These are phyloP conservation scores for Pelargonium fulgidum DNA, from an alignment of 441 rosid species.

Conservation along the genomic window DNA sequence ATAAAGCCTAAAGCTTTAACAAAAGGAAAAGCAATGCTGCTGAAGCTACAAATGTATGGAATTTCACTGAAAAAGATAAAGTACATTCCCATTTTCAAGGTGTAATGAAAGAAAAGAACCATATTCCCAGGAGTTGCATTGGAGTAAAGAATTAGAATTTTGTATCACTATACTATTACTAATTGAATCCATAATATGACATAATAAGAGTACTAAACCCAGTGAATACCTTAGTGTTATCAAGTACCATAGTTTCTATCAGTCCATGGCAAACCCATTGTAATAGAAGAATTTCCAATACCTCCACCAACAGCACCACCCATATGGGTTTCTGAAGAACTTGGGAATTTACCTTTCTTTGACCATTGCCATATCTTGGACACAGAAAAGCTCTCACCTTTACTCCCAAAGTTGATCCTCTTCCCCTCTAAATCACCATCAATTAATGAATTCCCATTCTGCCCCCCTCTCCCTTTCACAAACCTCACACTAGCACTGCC, in stretches of 20 bases:
- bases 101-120: too few relatives aligned
- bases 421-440: slow-evolving; percentile 49
- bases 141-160: too few relatives aligned
- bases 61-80: background rate
- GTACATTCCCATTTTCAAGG: too few relatives aligned
- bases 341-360: slow-evolving; percentile 42
- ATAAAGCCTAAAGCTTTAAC: too few relatives aligned
- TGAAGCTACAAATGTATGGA: background rate
- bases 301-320: slow-evolving; percentile 3
- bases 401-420: slow-evolving; percentile 48
- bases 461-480: slow-evolving; percentile 40
- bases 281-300: too few relatives aligned
- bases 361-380: slow-evolving; percentile 80
- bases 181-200: background rate
- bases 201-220: background rate
- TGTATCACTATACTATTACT: too few relatives aligned
- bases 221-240: too few relatives aligned
- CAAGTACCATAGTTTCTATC: too few relatives aligned
- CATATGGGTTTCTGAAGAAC: slow-evolving; percentile 36
- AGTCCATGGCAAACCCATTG: too few relatives aligned
- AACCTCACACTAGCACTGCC: slow-evolving; percentile 31
- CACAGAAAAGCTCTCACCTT: slow-evolving; percentile 73
- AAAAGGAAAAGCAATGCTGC: too few relatives aligned
- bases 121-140: too few relatives aligned
- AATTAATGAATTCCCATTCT: slow-evolving; percentile 29